phyloP scores from a whole-genome alignment of 352 stramenopile species.

The Plasmopara muralis region DNA sequence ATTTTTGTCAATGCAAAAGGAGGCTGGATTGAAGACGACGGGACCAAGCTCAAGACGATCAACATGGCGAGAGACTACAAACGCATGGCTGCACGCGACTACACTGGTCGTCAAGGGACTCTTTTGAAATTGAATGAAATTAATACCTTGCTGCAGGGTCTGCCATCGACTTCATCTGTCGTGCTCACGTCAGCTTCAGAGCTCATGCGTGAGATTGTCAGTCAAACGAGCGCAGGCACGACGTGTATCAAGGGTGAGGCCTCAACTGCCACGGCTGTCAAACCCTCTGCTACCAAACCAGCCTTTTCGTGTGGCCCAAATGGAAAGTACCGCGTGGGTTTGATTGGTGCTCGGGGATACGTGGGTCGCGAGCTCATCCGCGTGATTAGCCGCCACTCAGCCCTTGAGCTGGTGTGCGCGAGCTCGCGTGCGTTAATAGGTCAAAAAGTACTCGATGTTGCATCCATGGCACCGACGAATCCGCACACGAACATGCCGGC shows the following conservation, averaged over 20 bases:
- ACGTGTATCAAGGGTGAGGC: slow-evolving; percentile 65
- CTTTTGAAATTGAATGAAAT: slow-evolving; percentile 91
- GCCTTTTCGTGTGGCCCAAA: slow-evolving; percentile 20
- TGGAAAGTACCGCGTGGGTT: slow-evolving; percentile 68
- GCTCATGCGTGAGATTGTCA: slow-evolving; percentile 81
- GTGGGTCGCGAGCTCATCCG: slow-evolving; percentile 83
- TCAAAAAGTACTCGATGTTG: slow-evolving; percentile 73
- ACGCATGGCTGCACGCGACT: slow-evolving; percentile 70
- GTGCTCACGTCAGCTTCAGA: slow-evolving; percentile 76
- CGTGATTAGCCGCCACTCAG: slow-evolving; percentile 64
- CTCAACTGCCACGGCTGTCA: slow-evolving; percentile 11
- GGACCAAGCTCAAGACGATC: slow-evolving; percentile 77
- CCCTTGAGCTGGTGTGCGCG: slow-evolving; percentile 78
- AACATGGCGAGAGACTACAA: slow-evolving; percentile 78
- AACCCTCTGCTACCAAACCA: slow-evolving; percentile 9
- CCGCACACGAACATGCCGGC: slow-evolving; percentile 72
- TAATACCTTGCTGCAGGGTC: slow-evolving; percentile 67
- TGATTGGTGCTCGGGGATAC: slow-evolving; percentile 83
- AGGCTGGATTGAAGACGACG: slow-evolving; percentile 83
- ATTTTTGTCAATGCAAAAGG: slow-evolving; percentile 88
- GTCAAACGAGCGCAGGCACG: slow-evolving; percentile 79
- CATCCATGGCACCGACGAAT: slow-evolving; percentile 68
- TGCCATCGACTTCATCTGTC: slow-evolving; percentile 76
- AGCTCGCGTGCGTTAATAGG: slow-evolving; percentile 74
- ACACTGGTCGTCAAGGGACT: slow-evolving; percentile 84